These are phyloP conservation scores for Phialemonium atrogriseum DNA, from an alignment of 2,329 filamentous ascomycete genomes.

Conservation along the genomic window DNA sequence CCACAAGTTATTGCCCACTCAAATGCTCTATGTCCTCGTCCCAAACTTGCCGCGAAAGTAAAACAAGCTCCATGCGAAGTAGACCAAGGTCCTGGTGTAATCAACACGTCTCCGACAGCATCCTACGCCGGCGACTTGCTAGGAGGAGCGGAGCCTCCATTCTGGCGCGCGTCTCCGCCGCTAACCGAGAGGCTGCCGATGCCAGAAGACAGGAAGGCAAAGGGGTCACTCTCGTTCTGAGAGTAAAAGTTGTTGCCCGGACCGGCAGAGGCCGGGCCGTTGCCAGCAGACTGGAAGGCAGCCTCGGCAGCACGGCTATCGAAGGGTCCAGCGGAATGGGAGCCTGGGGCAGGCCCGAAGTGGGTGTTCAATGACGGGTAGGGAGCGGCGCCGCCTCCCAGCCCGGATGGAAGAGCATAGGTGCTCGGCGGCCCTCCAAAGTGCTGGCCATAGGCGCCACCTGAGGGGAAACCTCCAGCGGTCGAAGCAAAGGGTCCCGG, in stretches of 20 bases:
- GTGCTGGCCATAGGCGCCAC: conserved; percentile 63
- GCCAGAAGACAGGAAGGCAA: conserved; percentile 68
- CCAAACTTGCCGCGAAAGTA: conserved; percentile 26
- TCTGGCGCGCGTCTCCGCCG: conserved; percentile 55
- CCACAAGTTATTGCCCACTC: conserved; percentile 35
- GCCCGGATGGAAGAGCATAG: conserved; percentile 79
- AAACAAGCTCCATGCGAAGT: conserved; percentile 16
- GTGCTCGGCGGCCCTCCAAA: conserved; percentile 83
- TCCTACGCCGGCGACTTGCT: conserved; percentile 53
- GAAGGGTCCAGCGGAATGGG: conserved; percentile 79
- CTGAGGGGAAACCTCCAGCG: conserved; percentile 58
- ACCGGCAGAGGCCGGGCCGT: conserved; percentile 69
- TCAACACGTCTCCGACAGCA: too few species aligned
- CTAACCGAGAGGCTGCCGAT: conserved; percentile 67
- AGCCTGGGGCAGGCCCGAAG: conserved; percentile 66
- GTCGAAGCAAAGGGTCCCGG: conserved; percentile 68
- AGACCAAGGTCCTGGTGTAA: conserved; percentile 6
- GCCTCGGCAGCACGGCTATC: conserved; percentile 91
- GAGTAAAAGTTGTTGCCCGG: conserved; percentile 65
- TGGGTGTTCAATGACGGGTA: conserved; percentile 81
- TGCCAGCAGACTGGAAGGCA: conserved; percentile 83
- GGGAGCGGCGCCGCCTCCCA: conserved; percentile 68
- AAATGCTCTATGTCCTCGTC: conserved; percentile 36
- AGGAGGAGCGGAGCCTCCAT: conserved; percentile 46
- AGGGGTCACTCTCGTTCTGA: conserved; percentile 63